A percentile compares a stretch with the other conserved stretches of the same genome.
Conservation (phyloP, 306 rosid genomes). For the Mimosa bimucronata region DNA sequence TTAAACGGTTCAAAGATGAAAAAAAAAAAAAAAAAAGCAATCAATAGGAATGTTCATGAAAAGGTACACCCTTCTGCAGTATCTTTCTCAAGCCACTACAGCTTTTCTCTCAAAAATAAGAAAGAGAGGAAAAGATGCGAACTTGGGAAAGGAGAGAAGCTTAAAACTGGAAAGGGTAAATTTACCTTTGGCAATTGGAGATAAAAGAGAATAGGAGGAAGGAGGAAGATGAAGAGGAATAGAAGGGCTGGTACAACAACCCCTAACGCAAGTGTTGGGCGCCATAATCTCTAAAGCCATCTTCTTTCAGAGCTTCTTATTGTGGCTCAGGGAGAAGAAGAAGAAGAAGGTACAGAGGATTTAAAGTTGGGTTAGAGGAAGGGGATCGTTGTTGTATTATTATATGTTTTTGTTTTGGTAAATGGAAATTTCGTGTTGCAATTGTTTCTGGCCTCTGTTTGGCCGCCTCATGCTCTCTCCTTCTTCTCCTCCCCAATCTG, state of each 20-base stretch:
- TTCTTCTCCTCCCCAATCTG: background rate
- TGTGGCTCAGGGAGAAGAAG: background rate
- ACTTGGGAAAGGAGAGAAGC: background rate
- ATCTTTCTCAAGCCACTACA: background rate
- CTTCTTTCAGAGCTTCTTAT: conserved; percentile 10
- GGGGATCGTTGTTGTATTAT: too few relatives aligned
- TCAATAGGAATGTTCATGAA: background rate
- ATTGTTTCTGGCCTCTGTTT: conserved; percentile 1
- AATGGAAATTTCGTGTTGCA: conserved; percentile 17
- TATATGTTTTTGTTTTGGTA: background rate
- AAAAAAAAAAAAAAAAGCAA: background rate
- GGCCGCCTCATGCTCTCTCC: background rate
- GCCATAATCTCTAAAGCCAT: conserved; percentile 66
- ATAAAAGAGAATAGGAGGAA: conserved; percentile 68
- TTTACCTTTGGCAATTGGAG: conserved; percentile 83
- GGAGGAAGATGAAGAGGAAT: conserved; percentile 88
- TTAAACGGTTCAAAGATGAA: background rate
- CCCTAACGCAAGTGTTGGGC: conserved; percentile 89
- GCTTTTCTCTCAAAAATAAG: background rate
- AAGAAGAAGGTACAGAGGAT: background rate
- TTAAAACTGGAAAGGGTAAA: background rate
- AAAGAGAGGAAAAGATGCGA: background rate
- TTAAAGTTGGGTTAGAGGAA: background rate
- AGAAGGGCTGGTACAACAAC: conserved; percentile 74
- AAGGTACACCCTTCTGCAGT: background rate